phyloP scores from a whole-genome alignment of 257 asterid genomes.

The Ehretia macrophylla region DNA sequence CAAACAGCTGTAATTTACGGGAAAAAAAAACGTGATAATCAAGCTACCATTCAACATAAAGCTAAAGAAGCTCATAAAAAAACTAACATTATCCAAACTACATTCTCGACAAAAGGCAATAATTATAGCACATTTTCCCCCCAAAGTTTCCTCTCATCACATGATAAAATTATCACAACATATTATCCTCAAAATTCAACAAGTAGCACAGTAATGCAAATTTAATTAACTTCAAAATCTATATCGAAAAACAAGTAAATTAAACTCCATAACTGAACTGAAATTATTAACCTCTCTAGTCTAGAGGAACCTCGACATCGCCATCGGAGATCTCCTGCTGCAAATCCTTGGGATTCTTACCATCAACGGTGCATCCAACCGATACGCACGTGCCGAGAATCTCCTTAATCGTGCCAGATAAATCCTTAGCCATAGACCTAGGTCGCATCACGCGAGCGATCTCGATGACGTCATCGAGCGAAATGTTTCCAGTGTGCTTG shows the following conservation, averaged over 20 bases:
- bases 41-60: too few relatives aligned
- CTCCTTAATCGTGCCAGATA: slow-evolving; percentile 68
- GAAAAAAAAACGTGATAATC: too few relatives aligned
- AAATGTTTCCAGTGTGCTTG: slow-evolving; percentile 58
- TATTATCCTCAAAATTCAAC: background rate
- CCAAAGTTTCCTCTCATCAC: too few relatives aligned
- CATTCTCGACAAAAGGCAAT: too few relatives aligned
- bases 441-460: slow-evolving; percentile 55
- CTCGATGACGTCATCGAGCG: slow-evolving; percentile 59
- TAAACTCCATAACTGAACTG: background rate
- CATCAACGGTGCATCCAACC: slow-evolving; percentile 77
- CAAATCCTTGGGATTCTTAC: slow-evolving; percentile 70
- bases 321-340: slow-evolving; percentile 68
- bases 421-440: slow-evolving; percentile 68
- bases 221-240: background rate
- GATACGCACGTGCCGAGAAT: slow-evolving; percentile 73
- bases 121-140: too few relatives aligned
- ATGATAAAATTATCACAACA: background rate
- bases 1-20: too few relatives aligned
- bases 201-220: background rate
- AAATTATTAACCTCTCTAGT: slow-evolving; percentile 21
- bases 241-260: background rate
- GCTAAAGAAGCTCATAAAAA: too few relatives aligned
- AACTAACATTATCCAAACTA: too few relatives aligned
- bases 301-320: slow-evolving; percentile 50